Conservation (phyloP, 176 grass and related monocot genomes). For the Musa beccarii region DNA sequence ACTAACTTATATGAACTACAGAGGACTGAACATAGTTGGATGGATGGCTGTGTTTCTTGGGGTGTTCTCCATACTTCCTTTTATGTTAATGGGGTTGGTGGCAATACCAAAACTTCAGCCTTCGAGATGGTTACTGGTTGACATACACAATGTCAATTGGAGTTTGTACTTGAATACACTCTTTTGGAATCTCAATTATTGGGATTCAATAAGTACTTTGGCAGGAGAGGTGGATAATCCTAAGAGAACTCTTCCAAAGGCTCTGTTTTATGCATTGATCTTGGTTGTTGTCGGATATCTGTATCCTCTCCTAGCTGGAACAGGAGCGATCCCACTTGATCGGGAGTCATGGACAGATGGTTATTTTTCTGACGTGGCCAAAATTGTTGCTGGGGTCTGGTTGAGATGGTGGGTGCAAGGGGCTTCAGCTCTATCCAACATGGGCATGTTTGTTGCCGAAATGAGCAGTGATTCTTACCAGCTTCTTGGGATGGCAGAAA, state of each 20-base stretch:
- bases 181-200: conserved; percentile 52
- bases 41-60: conserved; percentile 62
- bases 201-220: conserved; percentile 40
- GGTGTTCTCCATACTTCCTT: conserved; percentile 34
- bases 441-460: conserved; percentile 37
- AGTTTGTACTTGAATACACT: conserved; percentile 37
- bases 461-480: conserved; percentile 39
- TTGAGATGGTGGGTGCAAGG: conserved; percentile 39
- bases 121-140: conserved; percentile 25
- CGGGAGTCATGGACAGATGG: conserved; percentile 55
- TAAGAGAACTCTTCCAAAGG: conserved; percentile 28
- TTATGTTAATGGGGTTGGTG: conserved; percentile 27
- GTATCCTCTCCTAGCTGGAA: conserved; percentile 54
- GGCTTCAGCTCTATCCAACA: conserved; percentile 28
- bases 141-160: conserved; percentile 32
- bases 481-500: conserved; percentile 38
- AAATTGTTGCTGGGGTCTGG: conserved; percentile 33
- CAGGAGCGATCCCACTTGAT: conserved; percentile 35
- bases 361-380: conserved; percentile 49
- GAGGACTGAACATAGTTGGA: conserved; percentile 49
- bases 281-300: conserved; percentile 52
- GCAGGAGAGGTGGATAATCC: conserved; percentile 34
- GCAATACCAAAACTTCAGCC: conserved; percentile 22
- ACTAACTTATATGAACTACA: conserved; percentile 48
- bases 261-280: conserved; percentile 25